Evolutionary conservation across 345 rosid species (phyloP), one percentile per base, ranked within the genome.

Genomic region (Syzygium grande): DNA sequence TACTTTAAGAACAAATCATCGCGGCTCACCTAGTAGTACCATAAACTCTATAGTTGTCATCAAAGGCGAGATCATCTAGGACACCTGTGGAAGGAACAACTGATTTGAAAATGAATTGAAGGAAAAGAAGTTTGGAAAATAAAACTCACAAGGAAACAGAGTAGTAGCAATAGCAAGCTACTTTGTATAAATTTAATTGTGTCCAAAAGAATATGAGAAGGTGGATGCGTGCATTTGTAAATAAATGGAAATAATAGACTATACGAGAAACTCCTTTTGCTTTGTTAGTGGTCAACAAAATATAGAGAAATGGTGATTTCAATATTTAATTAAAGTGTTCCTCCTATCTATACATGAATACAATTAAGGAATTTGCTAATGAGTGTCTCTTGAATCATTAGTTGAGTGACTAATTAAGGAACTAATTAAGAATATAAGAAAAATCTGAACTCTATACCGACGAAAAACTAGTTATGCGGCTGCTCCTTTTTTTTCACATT

Each of bases 41-140:
- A 6, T 6, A 55, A 55, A 55, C 0, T 59, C 8, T 0, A 0
- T 0, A 59, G 68, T 0, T 11, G 30, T 59, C 68, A 15, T n/a
- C 2, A 0, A 0, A 0, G 30, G 30, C 30, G 12, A 59, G 27
- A 0, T 0, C 68, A 11, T 59, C 73, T n/a, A 61, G 34, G 73
- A n/a, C 4, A 13, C 38, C 34, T 61, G 38, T 14, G 16, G 0
- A 63, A n/a, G 73, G 34, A n/a, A 61, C 21, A 5, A 63, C 16
- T 14, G 34, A 27, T 0, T 17, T 59, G 0, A 27, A 27, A 5
- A 11, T 0, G 15, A 27, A 12, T 27, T 0, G 68, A 59, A 59
- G 68, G 68, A 27, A 59, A 58, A 23, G 6, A 23, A 56, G 63
- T 23, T 19, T 56, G 63, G n/a, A 56, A 56, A 56, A 58, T 6